phyloP scores from a whole-genome alignment of 2,329 filamentous ascomycete genomes.

The Fusarium longipes region DNA sequence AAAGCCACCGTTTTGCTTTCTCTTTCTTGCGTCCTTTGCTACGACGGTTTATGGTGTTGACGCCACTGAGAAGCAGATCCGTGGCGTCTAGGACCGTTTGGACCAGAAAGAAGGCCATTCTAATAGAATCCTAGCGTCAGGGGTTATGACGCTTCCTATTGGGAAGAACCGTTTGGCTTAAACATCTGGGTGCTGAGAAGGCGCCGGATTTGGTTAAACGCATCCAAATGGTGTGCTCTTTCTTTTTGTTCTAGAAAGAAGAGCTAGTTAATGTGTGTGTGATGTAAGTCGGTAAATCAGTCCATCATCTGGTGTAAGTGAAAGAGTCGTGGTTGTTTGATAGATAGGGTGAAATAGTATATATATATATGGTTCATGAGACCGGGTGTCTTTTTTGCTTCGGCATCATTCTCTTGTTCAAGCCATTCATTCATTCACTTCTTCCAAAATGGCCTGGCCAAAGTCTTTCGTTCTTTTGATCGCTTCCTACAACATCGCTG shows the following conservation, averaged over 20 bases:
- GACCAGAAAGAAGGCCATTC: constrained; percentile 1
- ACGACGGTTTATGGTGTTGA: constrained; percentile 22
- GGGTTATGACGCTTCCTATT: constrained; percentile 13
- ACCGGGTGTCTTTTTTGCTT: neutral
- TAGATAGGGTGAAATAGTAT: neutral
- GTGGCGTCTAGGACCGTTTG: constrained; percentile 29
- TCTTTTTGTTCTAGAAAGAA: constrained; percentile 23
- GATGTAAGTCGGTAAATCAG: neutral
- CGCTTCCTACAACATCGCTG: constrained; percentile 7
- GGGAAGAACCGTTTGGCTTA: constrained; percentile 19
- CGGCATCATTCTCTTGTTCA: constrained; percentile 7
- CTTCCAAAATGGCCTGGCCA: constrained; percentile 27
- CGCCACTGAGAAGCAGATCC: constrained; percentile 31
- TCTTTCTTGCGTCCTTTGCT: neutral
- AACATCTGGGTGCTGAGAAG: constrained; percentile 16
- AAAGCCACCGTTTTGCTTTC: constrained; percentile 2
- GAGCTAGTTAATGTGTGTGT: neutral
- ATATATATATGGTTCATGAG: neutral
- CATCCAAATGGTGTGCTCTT: neutral
- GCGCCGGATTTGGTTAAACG: constrained; percentile 32
- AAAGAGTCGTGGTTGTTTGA: neutral
- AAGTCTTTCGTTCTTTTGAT: constrained; percentile 33
- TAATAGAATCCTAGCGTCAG: constrained; percentile 22
- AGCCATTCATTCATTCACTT: constrained; percentile 17
- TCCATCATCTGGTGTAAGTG: neutral